Evolutionary conservation across 345 rosid species (phyloP).

Genomic region (Salix viminalis): DNA sequence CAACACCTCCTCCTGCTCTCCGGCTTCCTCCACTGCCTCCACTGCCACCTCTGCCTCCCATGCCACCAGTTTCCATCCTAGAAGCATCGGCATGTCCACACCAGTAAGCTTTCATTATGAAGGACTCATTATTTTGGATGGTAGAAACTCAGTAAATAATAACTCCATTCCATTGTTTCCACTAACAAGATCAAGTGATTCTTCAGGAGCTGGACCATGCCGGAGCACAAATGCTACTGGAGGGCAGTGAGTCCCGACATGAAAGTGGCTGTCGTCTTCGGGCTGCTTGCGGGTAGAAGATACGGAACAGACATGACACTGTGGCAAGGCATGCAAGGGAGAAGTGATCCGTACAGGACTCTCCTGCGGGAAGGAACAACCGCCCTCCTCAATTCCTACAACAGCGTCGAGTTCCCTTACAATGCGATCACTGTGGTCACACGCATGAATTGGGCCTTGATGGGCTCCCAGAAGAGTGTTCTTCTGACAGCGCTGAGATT

Average conservation of each 20-base stretch:
- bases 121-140: no score
- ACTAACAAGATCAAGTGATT: background rate
- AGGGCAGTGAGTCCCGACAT: slow-evolving; percentile 55
- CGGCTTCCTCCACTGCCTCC: slow-evolving; percentile 57
- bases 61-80: slow-evolving; percentile 52
- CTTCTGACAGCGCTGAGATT: slow-evolving; percentile 61
- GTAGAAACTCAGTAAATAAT: no score
- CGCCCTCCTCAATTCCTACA: slow-evolving; percentile 78
- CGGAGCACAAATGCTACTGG: slow-evolving; percentile 82
- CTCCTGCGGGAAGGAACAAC: slow-evolving; percentile 79
- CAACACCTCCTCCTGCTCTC: slow-evolving; percentile 36
- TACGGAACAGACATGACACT: slow-evolving; percentile 65
- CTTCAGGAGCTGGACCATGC: slow-evolving; percentile 59
- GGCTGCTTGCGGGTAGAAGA: slow-evolving; percentile 44
- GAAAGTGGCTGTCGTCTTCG: slow-evolving; percentile 66
- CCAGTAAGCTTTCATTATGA: slow-evolving; percentile 44
- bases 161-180: background rate
- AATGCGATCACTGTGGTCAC: slow-evolving; percentile 42
- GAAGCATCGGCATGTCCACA: slow-evolving; percentile 78
- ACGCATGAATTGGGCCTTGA: slow-evolving; percentile 52
- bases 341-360: slow-evolving; percentile 70
- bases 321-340: slow-evolving; percentile 55
- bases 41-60: slow-evolving; percentile 40
- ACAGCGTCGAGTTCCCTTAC: slow-evolving; percentile 58
- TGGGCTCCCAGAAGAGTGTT: slow-evolving; percentile 46